Evolutionary conservation across 1,284 basidiomycete genomes (phyloP).

Genomic region (Malassezia psittaci): DNA sequence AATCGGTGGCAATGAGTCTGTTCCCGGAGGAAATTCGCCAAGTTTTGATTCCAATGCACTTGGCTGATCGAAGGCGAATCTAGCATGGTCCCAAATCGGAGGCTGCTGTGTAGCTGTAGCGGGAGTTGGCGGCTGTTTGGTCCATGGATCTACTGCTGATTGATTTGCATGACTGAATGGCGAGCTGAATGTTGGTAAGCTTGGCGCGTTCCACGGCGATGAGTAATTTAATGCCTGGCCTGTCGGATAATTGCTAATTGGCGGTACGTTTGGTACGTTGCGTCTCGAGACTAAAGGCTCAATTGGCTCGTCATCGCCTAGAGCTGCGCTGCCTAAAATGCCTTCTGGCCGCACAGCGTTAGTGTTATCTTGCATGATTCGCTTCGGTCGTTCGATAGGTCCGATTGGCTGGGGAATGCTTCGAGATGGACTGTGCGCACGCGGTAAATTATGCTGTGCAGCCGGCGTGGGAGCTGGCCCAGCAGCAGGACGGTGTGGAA

Average conservation of each 20-base stretch:
- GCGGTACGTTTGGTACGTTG: conserved; percentile 23
- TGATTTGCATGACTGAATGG: conserved; percentile 22
- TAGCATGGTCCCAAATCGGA: conserved; percentile 38
- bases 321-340: conserved; percentile 44
- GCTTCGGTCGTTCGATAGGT: conserved; percentile 42
- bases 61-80: conserved; percentile 38
- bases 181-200: conserved; percentile 15
- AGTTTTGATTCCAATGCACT: not conserved
- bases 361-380: conserved; percentile 13
- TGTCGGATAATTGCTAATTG: conserved; percentile 20
- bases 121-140: not conserved
- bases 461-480: not conserved
- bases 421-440: conserved; percentile 7
- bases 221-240: not conserved
- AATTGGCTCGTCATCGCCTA: conserved; percentile 45
- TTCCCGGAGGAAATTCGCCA: not conserved
- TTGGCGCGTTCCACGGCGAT: conserved; percentile 16
- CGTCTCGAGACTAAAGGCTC: conserved; percentile 37
- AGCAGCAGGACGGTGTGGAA: not conserved
- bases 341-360: conserved; percentile 26
- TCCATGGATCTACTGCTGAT: not conserved
- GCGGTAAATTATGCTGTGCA: not conserved
- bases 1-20: not conserved
- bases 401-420: conserved; percentile 33
- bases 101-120: not conserved